Evolutionary conservation across 2,329 filamentous ascomycete species (phyloP), one percentile per base, ranked within the genome.

Genomic region (Phoma herbarum): DNA sequence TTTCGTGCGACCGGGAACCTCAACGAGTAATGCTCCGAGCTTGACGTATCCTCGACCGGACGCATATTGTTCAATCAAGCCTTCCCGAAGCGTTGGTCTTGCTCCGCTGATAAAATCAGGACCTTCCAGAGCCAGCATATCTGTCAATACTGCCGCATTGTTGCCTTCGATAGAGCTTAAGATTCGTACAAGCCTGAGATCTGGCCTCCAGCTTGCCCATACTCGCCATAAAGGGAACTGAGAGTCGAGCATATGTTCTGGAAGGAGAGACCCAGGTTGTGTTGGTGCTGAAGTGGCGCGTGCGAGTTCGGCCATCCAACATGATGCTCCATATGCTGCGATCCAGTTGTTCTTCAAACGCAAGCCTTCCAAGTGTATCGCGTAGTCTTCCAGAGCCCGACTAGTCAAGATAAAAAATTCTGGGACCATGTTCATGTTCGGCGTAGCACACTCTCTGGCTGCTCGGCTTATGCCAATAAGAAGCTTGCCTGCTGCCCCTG

Each of bases 191-290:
- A 64, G 61, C 4, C 61, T 25, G 11, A 68, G 2, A 31, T 73
- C 59, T 4, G 74, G 73, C 53, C 44, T 66, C 74, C 74, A 76
- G 4, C 37, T 26, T 25, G 73, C 66, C 73, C 73, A 76, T 16
- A 68, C 58, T 16, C 67, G 64, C 74, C 74, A 75, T 8, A 51
- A 28, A 0, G 69, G 68, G 12, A 72, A 71, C 10, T 67, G 60
- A 6, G 57, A 33, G 42, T 75, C 71, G 12, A 76, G 51, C 29
- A 75, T 49, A 20, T 64, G 56, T 50, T 69, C 66, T 25, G 62
- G 62, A 4, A 62, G 46, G 8, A 69, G 53, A 26, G 54, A 42
- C 1, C 53, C 61, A 2, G 63, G 59, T 28, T 62, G 53, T 22
- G 48, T 61, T n/a, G 33, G 29, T 11, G 59, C 23, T 5, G 61